Conservation (phyloP, 148 eudicot genomes). For the Rhododendron henanense region DNA sequence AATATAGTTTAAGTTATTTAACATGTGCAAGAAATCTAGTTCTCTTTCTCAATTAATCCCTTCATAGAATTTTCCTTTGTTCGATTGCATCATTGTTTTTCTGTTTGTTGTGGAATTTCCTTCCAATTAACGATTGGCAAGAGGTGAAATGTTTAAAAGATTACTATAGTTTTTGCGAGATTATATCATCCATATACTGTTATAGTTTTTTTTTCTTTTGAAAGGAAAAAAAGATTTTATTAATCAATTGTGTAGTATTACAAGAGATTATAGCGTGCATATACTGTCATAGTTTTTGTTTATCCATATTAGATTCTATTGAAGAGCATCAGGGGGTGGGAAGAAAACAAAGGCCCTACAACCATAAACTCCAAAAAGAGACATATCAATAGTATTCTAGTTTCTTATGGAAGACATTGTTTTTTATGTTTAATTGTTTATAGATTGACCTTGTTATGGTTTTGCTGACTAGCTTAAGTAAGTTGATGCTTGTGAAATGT, state of each 20-base stretch:
- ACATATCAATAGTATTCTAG: not conserved
- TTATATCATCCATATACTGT: not conserved
- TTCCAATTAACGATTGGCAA: not conserved
- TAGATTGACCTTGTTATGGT: not conserved
- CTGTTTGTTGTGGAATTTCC: not conserved
- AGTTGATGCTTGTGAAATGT: conserved; percentile 14
- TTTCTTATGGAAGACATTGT: not conserved
- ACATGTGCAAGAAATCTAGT: not conserved
- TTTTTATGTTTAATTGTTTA: not conserved
- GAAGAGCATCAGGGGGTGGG: not conserved
- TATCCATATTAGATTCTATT: not conserved
- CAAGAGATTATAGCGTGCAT: not conserved
- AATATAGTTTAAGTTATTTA: not conserved
- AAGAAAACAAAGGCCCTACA: not conserved
- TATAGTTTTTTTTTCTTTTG: not conserved
- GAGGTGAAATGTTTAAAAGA: not conserved
- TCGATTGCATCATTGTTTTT: not conserved
- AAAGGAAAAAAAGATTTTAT: not conserved
- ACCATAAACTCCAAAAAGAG: not conserved
- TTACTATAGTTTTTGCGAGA: not conserved
- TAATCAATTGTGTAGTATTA: not conserved
- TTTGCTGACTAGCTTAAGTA: conserved; percentile 5
- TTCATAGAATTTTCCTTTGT: not conserved
- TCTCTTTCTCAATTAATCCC: not conserved
- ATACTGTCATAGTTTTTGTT: not conserved